These are phyloP conservation scores for Penicillium taxi DNA, from an alignment of 495 filamentous ascomycete genomes.

Conservation along the genomic window DNA sequence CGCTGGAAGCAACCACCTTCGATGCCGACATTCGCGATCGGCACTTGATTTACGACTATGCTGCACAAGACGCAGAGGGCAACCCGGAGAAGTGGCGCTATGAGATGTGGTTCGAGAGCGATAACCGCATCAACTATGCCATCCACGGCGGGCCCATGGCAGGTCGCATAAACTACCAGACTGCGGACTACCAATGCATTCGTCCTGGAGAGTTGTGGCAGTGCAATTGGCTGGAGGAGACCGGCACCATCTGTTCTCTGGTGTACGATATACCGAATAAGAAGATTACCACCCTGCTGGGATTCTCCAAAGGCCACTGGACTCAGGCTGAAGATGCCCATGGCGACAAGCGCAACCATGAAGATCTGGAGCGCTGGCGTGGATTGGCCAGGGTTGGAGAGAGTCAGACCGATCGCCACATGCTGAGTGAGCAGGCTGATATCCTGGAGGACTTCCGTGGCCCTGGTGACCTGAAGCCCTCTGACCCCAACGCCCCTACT, in stretches of 20 bases:
- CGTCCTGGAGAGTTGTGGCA: slow-evolving; percentile 32
- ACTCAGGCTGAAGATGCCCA: slow-evolving; percentile 26
- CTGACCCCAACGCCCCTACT: slow-evolving; percentile 28
- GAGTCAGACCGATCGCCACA: slow-evolving; percentile 27
- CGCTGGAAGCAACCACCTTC: slow-evolving; percentile 21
- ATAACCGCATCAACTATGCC: slow-evolving; percentile 33
- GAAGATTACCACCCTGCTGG: slow-evolving; percentile 28
- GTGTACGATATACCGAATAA: slow-evolving; percentile 29
- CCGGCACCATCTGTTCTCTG: slow-evolving; percentile 32
- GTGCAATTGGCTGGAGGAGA: slow-evolving; percentile 37
- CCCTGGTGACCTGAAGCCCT: slow-evolving; percentile 23
- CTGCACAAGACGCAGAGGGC: slow-evolving; percentile 19
- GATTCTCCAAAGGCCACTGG: slow-evolving; percentile 35
- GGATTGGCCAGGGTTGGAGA: slow-evolving; percentile 25
- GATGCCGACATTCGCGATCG: slow-evolving; percentile 29
- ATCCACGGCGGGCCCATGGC: slow-evolving; percentile 38
- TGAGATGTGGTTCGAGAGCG: slow-evolving; percentile 38
- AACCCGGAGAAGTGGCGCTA: slow-evolving; percentile 38
- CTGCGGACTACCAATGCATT: slow-evolving; percentile 34
- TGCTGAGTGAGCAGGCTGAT: slow-evolving; percentile 35
- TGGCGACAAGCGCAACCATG: slow-evolving; percentile 30
- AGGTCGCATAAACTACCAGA: slow-evolving; percentile 31
- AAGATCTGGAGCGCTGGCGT: slow-evolving; percentile 28
- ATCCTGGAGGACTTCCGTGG: slow-evolving; percentile 32
- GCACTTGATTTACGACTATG: slow-evolving; percentile 38